A percentile compares a stretch with the other conserved stretches of the same genome.
Evolutionary conservation across 2,329 filamentous ascomycete genomes (phyloP).

Genomic region (Aspergillus sp.): DNA sequence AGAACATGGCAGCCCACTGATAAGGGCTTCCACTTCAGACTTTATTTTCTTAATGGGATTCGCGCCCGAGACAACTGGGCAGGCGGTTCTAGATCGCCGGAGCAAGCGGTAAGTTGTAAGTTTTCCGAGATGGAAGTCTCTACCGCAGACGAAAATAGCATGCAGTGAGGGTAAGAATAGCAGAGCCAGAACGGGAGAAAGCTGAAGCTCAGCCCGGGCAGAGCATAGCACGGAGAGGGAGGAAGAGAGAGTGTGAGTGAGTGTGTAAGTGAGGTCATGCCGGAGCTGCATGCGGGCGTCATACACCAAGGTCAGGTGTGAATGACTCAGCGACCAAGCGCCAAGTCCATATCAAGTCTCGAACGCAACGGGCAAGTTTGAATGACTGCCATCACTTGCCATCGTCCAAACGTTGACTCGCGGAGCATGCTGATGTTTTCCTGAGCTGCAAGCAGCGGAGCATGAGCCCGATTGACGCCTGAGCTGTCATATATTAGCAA

Average conservation of each 20-base stretch:
- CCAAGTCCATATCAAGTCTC: no score
- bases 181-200: not conserved
- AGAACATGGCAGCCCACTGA: slow-evolving; percentile 53
- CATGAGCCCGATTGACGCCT: no score
- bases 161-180: slow-evolving; percentile 2
- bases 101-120: no score
- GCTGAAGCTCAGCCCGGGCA: slow-evolving; percentile 16
- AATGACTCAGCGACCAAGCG: slow-evolving; percentile 28
- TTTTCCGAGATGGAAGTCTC: not conserved
- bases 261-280: not conserved
- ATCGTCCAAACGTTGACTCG: not conserved
- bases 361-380: no score
- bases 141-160: not conserved
- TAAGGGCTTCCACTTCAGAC: not conserved
- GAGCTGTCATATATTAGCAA: slow-evolving; percentile 5
- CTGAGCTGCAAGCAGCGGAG: slow-evolving; percentile 1
- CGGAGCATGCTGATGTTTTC: no score
- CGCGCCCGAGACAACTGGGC: not conserved
- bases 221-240: no score
- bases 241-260: not conserved
- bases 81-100: no score
- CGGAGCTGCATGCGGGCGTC: slow-evolving; percentile 23
- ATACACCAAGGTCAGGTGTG: slow-evolving; percentile 27
- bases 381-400: not conserved
- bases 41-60: not conserved